Base-by-base conservation (phyloP, 129 eudicot species). In the Helichrysum umbraculigerum region DNA sequence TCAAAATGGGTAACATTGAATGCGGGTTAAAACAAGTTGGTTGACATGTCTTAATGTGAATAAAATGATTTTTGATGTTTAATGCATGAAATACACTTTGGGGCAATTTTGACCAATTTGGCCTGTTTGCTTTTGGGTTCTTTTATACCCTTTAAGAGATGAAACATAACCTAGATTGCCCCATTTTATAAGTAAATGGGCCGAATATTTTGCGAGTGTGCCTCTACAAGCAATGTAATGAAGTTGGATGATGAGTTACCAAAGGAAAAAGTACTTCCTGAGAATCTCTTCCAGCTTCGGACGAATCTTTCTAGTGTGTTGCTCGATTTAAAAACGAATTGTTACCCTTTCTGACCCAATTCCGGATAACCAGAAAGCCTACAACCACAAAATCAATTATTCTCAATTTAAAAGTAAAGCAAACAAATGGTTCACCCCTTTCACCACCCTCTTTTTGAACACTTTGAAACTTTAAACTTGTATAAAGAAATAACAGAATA, bases 301-400 rank as follows among this genome's bases (percentile, higher is more conserved):
- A 77, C 68, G 92, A 72, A 79, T 93, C 95, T 74, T 74, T 88
- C 75, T 85, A 89, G 25, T 88, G 25, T 88, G 90, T 78, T 92
- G 96, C 68, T 93, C 95, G 7, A 88, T 88, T 75, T 90, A 93
- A 3, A 93, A 81, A 80, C 93, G 88, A 70, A 93, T 88, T 39
- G 92, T 90, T 34, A 91, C 95, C 29, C 95, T 92, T 61, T 88
- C 97, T 14, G 96, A 88, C 7, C 96, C 92, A 68, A 92, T 90
- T 67, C 90, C 95, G 62, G 95, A 90, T 25, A 85, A 85, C 66
- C 90, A 94, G 85, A 93, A 90, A 33, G 90, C 92, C 98, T 86
- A 81, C 44, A 85, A 73, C 62, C 8, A 61, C 19, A 7, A 61
- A 61, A 25, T 25, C 28, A 25, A 25, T 25, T 8, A 60, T 21